A percentile compares a stretch with the other conserved stretches of the same genome.
Evolutionary conservation across 1,284 basidiomycete species (phyloP).

Genomic region (Sporisorium iseilematis-ciliati): DNA sequence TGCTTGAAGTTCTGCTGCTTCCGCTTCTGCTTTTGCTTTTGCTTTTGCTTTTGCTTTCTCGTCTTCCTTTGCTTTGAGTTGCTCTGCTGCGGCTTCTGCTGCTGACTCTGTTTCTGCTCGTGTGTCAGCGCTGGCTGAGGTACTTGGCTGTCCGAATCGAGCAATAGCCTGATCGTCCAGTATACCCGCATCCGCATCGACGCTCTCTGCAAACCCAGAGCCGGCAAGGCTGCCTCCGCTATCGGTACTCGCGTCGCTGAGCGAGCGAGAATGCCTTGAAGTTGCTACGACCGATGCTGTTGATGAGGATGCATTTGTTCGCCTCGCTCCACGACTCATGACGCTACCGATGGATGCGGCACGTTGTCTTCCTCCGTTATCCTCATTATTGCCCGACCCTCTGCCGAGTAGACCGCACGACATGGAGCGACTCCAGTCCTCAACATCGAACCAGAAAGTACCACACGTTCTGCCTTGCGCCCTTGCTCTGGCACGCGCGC

Average conservation of each 20-base stretch:
- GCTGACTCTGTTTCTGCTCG: slow-evolving; percentile 3
- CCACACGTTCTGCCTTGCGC: slow-evolving; percentile 36
- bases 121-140: not conserved
- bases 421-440: slow-evolving; percentile 19
- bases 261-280: slow-evolving; percentile 29
- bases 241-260: slow-evolving; percentile 43
- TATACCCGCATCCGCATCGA: slow-evolving; percentile 60
- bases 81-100: slow-evolving; percentile 4
- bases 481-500: slow-evolving; percentile 29
- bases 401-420: slow-evolving; percentile 38
- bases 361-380: slow-evolving; percentile 8
- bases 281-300: not conserved
- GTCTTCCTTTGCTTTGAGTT: slow-evolving; percentile 14
- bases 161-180: slow-evolving; percentile 53
- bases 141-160: slow-evolving; percentile 20
- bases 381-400: not conserved
- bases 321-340: slow-evolving; percentile 33
- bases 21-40: slow-evolving; percentile 9
- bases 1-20: slow-evolving; percentile 2
- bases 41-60: slow-evolving; percentile 12
- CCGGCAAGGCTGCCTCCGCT: slow-evolving; percentile 27
- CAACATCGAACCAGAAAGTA: slow-evolving; percentile 27
- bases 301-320: slow-evolving; percentile 2
- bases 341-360: slow-evolving; percentile 43
- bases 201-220: slow-evolving; percentile 33